Base-by-base conservation (phyloP, 2,329 filamentous ascomycete genomes). In the Daldinia eschscholtzii region DNA sequence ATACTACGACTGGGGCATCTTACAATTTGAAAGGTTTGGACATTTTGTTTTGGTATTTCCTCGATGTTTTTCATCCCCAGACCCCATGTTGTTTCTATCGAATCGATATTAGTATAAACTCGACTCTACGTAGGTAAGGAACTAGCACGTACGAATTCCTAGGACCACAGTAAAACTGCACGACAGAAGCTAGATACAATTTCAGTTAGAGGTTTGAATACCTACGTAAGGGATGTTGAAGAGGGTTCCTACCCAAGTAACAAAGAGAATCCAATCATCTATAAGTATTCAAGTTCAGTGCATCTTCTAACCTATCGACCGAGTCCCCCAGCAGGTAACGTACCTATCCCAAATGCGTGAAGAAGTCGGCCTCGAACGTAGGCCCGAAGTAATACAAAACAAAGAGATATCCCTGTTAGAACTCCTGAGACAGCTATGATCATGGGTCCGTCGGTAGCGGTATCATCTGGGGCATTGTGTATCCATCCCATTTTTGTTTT, bases 221-320 rank as follows among this genome's bases (percentile, higher is more conserved):
- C 2, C 12, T 12, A 0, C 30, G 18, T 5, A 3, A n/a, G 9
- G 12, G 15, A 28, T 5, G 20, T 15, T 20, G 9, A 4, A 20
- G 1, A 20, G 39, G 35, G 5, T 9, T 4, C 58, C 0, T 61
- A 70, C 68, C 68, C 68, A 70, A 56, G 68, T 68, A n/a, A 53
- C 23, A 23, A 68, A 48, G 30, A 68, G 60, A 39, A 65, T 64
- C 65, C 61, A 70, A 23, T 70, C 68, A 46, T 70, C 68, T 70
- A 52, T 12, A 30, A 12, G 13, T 23, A 52, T 41, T 15, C 12
- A 46, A 15, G 6, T 4, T 67, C 18, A 70, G 53, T 56, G 41
- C 10, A 2, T 18, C 2, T 4, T 10, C 1, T 12, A 1, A 28
- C 4, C 26, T 28, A n/a, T 18, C 20, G 20, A 15, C 1, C 7